Base-by-base conservation (phyloP, 2,329 filamentous ascomycete genomes). In the Elsinoe australis region DNA sequence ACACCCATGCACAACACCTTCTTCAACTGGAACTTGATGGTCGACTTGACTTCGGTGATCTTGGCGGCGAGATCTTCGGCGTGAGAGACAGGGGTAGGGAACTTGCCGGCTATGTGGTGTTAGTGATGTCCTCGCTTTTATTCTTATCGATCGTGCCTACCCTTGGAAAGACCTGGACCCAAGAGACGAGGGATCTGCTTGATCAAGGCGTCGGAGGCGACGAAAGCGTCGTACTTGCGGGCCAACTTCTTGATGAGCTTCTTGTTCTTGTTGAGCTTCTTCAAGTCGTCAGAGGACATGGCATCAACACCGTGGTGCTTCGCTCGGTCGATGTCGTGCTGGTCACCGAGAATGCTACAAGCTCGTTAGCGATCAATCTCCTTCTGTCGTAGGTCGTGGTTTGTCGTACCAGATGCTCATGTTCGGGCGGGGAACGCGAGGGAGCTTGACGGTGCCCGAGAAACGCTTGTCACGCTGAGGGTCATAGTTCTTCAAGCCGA, bases 261-360 rank as follows among this genome's bases (percentile, higher is more conserved):
- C 87, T 98, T 96, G 87, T 98, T 98, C 87, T 98, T 98, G 85
- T 98, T 98, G 63, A 98, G 87, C 85, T 98, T 98, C 87, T 98
- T 98, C 76, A 98, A 77, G 75, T 98, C 92, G 67, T 98, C 92
- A 60, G 87, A 75, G 67, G 87, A 94, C 92, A 96, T 96, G 76
- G 90, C 88, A 70, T 98, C 92, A 63, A 96, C 82, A 71, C 88
- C 90, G 67, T 88, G 86, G 80, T 98, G 92, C 84, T 98, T 98
- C 69, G 92, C 90, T 81, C 92, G 89, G 73, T 98, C 92, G 69
- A 98, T 94, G 81, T 98, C 92, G 80, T 96, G 90, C 83, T 94
- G 77, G 81, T 92, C 79, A 75, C 87, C 76, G 71, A 94, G 72
- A 76, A 95, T 76, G 78, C 80, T 83, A n/a, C n/a, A n/a, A n/a